Conservation (phyloP, 495 filamentous ascomycete genomes). For the Aspergillus avenaceus region DNA sequence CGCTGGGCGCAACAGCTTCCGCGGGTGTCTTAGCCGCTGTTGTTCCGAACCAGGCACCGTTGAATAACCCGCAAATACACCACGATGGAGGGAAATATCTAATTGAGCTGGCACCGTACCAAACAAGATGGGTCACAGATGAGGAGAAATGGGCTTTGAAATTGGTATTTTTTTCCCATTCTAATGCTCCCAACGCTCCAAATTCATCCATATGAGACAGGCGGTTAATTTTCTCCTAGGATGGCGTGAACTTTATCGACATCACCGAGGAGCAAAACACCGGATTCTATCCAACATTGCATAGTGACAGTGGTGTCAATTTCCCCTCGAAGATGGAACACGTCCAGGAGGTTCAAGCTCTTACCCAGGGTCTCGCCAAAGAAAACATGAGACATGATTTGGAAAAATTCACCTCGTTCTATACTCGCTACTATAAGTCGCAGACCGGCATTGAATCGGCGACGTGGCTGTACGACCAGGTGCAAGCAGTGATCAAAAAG, state of each 20-base stretch:
- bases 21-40: slow-evolving; percentile 27
- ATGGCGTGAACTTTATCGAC: slow-evolving; percentile 89
- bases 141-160: slow-evolving; percentile 91
- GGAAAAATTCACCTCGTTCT: slow-evolving; percentile 71
- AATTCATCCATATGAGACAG: not conserved
- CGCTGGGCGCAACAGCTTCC: slow-evolving; percentile 30
- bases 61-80: slow-evolving; percentile 30
- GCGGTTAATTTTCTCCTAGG: slow-evolving; percentile 40
- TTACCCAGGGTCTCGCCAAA: slow-evolving; percentile 68
- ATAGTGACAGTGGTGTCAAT: slow-evolving; percentile 28
- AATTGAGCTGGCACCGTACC: slow-evolving; percentile 83
- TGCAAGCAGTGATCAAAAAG: slow-evolving; percentile 64
- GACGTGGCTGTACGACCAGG: slow-evolving; percentile 76
- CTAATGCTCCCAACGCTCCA: not conserved
- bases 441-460: slow-evolving; percentile 80
- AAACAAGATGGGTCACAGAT: slow-evolving; percentile 82
- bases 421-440: slow-evolving; percentile 91
- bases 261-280: slow-evolving; percentile 63
- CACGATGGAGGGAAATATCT: slow-evolving; percentile 55
- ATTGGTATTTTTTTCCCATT: slow-evolving; percentile 52
- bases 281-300: slow-evolving; percentile 28
- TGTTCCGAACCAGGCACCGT: slow-evolving; percentile 34
- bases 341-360: slow-evolving; percentile 59
- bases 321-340: slow-evolving; percentile 68
- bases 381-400: slow-evolving; percentile 74